Evolutionary conservation across 2,329 filamentous ascomycete genomes (phyloP).

Genomic region (Chaetomiaceae sp.): DNA sequence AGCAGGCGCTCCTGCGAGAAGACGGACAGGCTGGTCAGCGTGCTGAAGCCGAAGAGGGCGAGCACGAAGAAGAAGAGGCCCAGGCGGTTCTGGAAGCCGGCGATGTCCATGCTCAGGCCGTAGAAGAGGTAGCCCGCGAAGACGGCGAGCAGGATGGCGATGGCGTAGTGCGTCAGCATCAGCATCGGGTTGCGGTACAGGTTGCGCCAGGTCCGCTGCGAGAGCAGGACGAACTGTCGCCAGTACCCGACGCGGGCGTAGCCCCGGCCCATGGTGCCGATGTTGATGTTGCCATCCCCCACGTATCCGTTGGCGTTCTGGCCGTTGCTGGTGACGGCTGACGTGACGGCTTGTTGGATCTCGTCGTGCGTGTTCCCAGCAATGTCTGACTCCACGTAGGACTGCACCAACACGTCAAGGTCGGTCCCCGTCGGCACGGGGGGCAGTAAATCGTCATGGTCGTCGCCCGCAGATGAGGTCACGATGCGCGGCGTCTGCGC

Average conservation of each 20-base stretch:
- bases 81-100: constrained; percentile 94
- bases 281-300: constrained; percentile 41
- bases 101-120: constrained; percentile 89
- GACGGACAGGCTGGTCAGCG: constrained; percentile 84
- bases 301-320: constrained; percentile 49
- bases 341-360: constrained; percentile 62
- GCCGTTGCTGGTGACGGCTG: constrained; percentile 62
- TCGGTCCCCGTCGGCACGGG: constrained; percentile 62
- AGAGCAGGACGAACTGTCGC: constrained; percentile 83
- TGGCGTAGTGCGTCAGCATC: constrained; percentile 98
- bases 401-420: constrained; percentile 71
- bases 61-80: constrained; percentile 97
- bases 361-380: constrained; percentile 69
- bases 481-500: constrained; percentile 37
- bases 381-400: constrained; percentile 73
- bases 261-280: constrained; percentile 63
- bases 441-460: constrained; percentile 58
- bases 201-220: constrained; percentile 90
- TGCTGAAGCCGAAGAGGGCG: constrained; percentile 94
- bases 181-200: constrained; percentile 95
- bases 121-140: constrained; percentile 96
- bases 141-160: constrained; percentile 88
- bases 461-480: constrained; percentile 60
- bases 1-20: constrained; percentile 87
- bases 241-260: constrained; percentile 75